phyloP scores from a whole-genome alignment of 176 grass and related monocot species.

The Eleusine indica region DNA sequence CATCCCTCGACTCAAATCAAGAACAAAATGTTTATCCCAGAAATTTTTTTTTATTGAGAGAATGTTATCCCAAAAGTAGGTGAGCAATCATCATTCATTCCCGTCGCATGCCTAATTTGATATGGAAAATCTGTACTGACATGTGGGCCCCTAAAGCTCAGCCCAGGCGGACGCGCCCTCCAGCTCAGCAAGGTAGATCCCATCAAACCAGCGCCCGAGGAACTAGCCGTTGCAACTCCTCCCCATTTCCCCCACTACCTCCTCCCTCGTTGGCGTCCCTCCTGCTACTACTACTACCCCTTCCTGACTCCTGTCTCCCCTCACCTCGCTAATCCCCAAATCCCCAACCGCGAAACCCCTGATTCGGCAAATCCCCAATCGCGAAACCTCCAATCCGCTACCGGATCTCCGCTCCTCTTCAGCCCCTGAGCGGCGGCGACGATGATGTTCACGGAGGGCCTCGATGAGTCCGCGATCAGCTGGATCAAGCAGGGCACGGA shows the following conservation, averaged over 20 bases:
- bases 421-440: background rate
- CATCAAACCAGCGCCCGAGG: slow-evolving; percentile 41
- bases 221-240: slow-evolving; percentile 66
- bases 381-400: background rate
- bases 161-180: background rate
- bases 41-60: background rate
- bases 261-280: background rate
- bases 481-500: slow-evolving; percentile 79
- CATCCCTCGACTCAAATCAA: background rate
- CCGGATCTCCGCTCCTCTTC: background rate
- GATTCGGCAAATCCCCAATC: background rate
- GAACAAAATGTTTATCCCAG: background rate
- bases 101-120: background rate
- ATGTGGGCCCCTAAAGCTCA: background rate
- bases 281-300: background rate
- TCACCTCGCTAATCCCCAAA: slow-evolving; percentile 30
- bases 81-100: background rate
- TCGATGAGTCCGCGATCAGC: slow-evolving; percentile 90
- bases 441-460: slow-evolving; percentile 94
- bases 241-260: slow-evolving; percentile 32
- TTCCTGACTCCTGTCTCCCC: background rate
- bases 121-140: background rate
- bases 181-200: slow-evolving; percentile 37
- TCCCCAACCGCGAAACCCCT: background rate
- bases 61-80: background rate